Percentiles rank a stretch among this genome's conserved stretches.
phyloP scores from a whole-genome alignment of 2,329 filamentous ascomycete genomes.

The Epichloe brachyelytri region DNA sequence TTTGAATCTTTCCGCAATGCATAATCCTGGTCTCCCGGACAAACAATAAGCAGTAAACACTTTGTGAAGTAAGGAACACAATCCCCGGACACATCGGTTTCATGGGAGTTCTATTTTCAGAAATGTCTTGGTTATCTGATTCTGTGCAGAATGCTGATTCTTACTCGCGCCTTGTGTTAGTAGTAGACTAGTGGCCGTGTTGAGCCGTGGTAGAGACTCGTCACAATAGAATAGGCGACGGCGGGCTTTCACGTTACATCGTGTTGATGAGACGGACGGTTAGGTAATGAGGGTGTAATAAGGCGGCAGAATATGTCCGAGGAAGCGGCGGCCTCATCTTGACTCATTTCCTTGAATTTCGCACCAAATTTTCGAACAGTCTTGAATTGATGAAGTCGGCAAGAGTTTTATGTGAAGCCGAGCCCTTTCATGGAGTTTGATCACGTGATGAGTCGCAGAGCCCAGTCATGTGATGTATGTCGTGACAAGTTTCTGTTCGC shows the following conservation, averaged over 20 bases:
- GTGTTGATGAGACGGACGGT: neutral
- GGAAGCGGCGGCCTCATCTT: neutral
- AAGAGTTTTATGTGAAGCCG: no score
- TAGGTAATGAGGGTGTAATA: neutral
- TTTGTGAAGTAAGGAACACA: neutral
- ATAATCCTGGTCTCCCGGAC: neutral
- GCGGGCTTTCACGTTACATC: neutral
- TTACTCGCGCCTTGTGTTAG: neutral
- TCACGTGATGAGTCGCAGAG: no score
- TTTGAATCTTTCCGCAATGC: neutral
- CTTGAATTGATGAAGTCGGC: no score
- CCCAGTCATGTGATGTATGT: no score
- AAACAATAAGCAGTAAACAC: neutral
- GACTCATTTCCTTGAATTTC: no score
- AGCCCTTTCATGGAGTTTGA: no score
- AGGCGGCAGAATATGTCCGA: neutral
- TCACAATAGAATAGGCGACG: neutral
- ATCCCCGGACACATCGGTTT: neutral
- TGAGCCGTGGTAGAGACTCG: neutral
- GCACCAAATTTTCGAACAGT: no score
- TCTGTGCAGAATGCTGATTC: neutral
- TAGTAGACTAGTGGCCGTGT: neutral
- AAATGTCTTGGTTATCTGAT: neutral
- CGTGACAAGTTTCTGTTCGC: no score
- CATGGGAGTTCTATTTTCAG: neutral